A percentile compares a stretch with the other conserved stretches of the same genome.
phyloP scores from a whole-genome alignment of 768 basidiomycete species.

The Hydnomerulius pinastri region DNA sequence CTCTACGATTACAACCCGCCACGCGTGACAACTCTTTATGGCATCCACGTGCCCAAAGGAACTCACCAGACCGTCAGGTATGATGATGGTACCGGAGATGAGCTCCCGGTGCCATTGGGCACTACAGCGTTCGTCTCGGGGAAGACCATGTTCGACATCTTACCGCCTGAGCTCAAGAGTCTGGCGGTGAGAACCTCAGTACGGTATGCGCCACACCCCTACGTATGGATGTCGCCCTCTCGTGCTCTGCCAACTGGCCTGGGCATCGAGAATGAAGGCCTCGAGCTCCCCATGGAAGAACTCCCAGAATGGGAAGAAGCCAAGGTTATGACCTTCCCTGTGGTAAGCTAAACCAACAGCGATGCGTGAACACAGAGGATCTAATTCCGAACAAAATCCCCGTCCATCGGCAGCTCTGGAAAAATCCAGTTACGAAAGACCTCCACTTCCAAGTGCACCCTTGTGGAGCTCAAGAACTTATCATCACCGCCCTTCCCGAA shows the following conservation, averaged over 20 bases:
- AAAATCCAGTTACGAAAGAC: constrained; percentile 82
- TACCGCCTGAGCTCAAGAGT: constrained; percentile 72
- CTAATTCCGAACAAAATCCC: neutral
- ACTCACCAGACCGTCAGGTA: constrained; percentile 65
- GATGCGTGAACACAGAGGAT: neutral
- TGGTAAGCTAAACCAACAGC: constrained; percentile 39
- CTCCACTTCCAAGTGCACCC: constrained; percentile 93
- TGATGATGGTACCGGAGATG: constrained; percentile 87
- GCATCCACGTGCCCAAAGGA: constrained; percentile 70
- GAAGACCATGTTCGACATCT: constrained; percentile 79
- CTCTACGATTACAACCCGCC: constrained; percentile 78
- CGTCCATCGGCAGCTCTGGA: constrained; percentile 70
- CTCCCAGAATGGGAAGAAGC: constrained; percentile 83
- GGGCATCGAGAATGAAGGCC: constrained; percentile 77
- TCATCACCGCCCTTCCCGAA: constrained; percentile 72
- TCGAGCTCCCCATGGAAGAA: constrained; percentile 64
- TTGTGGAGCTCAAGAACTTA: constrained; percentile 65
- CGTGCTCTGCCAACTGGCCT: constrained; percentile 76
- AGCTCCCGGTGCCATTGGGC: constrained; percentile 78
- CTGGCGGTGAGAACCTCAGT: constrained; percentile 77
- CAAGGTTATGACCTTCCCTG: constrained; percentile 70
- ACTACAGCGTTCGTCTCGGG: constrained; percentile 86
- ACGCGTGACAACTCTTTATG: constrained; percentile 84
- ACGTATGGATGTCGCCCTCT: constrained; percentile 87
- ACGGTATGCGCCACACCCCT: constrained; percentile 82